phyloP scores from a whole-genome alignment of 225 moss, liverwort and hornwort species.

The Physcomitrium patens region DNA sequence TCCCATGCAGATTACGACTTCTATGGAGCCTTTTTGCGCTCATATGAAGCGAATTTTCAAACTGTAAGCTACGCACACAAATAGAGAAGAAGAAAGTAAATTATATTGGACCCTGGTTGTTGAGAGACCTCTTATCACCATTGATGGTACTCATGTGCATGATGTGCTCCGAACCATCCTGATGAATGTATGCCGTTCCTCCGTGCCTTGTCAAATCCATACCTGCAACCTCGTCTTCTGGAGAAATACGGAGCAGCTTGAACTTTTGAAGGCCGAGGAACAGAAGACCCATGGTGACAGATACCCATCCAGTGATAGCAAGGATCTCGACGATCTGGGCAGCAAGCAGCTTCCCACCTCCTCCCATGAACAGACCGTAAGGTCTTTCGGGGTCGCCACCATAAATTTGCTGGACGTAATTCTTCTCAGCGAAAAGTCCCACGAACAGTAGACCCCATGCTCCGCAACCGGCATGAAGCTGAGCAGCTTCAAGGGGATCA shows the following conservation, averaged over 20 bases:
- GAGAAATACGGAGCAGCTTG: slow-evolving; percentile 54
- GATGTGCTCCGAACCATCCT: slow-evolving; percentile 49
- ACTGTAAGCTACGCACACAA: not conserved
- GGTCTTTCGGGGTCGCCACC: slow-evolving; percentile 29
- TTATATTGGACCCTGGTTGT: slow-evolving; percentile 34
- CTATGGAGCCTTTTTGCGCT: not conserved
- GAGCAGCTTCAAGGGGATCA: slow-evolving; percentile 83
- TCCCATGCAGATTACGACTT: not conserved
- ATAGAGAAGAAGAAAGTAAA: not conserved
- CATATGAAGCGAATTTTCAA: not conserved
- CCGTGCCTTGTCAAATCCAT: slow-evolving; percentile 84
- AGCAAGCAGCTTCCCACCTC: slow-evolving; percentile 73
- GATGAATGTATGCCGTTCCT: slow-evolving; percentile 66
- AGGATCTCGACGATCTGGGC: slow-evolving; percentile 74
- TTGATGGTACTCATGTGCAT: slow-evolving; percentile 47
- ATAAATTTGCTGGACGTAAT: slow-evolving; percentile 49
- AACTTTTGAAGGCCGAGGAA: slow-evolving; percentile 57
- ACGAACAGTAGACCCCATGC: slow-evolving; percentile 79
- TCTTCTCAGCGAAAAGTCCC: slow-evolving; percentile 68
- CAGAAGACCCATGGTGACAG: slow-evolving; percentile 63
- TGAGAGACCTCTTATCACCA: slow-evolving; percentile 29
- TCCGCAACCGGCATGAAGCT: slow-evolving; percentile 78
- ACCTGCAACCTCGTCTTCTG: slow-evolving; percentile 69
- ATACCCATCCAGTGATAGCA: slow-evolving; percentile 60
- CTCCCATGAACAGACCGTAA: slow-evolving; percentile 71